Conservation (phyloP, 192 early-diverging fungal species). For the Linnemannia schmuckeri region DNA sequence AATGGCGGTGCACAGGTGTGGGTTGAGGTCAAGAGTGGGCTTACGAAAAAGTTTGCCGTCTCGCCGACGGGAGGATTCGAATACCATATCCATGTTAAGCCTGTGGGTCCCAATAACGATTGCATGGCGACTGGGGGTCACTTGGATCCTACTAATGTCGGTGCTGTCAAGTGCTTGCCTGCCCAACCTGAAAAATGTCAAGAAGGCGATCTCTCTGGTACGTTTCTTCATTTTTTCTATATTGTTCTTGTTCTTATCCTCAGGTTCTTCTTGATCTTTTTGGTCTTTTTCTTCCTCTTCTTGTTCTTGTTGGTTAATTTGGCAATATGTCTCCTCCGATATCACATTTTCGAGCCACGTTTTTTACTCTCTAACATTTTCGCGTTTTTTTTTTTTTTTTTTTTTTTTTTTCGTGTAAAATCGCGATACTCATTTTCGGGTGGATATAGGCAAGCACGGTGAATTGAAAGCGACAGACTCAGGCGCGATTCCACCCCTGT, state of each 20-base stretch:
- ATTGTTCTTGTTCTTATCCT: background rate
- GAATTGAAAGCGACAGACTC: constrained; percentile 15
- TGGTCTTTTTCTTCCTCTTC: background rate
- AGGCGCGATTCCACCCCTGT: background rate
- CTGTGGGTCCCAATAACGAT: constrained; percentile 19
- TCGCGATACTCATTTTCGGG: no score
- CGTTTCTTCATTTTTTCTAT: background rate
- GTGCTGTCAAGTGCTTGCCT: constrained; percentile 14
- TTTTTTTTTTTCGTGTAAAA: background rate
- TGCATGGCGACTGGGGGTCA: constrained; percentile 27
- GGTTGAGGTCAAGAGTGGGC: constrained; percentile 13
- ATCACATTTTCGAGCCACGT: background rate
- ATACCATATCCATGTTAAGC: constrained; percentile 33
- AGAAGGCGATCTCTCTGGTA: constrained; percentile 47
- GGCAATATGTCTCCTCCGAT: no score
- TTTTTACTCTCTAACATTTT: background rate
- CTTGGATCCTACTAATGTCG: constrained; percentile 29
- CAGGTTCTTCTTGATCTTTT: background rate
- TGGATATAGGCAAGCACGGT: constrained; percentile 27
- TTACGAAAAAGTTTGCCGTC: constrained; percentile 2
- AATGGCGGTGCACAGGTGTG: constrained; percentile 9
- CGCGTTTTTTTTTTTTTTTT: background rate
- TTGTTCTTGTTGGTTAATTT: background rate
- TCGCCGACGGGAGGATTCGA: constrained; percentile 23
- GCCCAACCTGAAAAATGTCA: constrained; percentile 19